A percentile compares a stretch with the other conserved stretches of the same genome.
These are phyloP conservation scores for Coemansia sp. DNA, from an alignment of 192 early-diverging fungal genomes.

Conservation along the genomic window DNA sequence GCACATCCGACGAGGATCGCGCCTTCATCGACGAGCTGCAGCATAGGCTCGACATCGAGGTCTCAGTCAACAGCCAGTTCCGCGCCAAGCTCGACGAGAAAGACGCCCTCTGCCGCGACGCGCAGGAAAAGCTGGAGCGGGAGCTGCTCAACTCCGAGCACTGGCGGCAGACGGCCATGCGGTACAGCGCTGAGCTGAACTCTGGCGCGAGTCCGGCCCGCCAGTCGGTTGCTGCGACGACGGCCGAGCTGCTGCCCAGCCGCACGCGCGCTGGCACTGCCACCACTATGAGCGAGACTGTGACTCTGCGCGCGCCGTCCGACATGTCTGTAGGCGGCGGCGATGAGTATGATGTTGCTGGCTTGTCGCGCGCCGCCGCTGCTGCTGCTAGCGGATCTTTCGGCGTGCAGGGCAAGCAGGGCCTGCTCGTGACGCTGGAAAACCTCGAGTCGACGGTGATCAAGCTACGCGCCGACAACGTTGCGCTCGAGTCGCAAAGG, in stretches of 20 bases:
- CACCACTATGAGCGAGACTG: conserved; percentile 45
- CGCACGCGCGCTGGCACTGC: conserved; percentile 45
- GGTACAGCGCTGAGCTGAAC: neutral
- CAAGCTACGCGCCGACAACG: neutral
- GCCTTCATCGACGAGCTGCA: conserved; percentile 11
- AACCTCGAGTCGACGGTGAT: conserved; percentile 2
- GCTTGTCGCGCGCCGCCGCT: neutral
- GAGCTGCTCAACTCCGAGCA: conserved; percentile 24
- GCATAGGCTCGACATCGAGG: conserved; percentile 22
- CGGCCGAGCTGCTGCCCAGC: conserved; percentile 9
- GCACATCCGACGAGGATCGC: conserved; percentile 19
- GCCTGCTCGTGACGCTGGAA: conserved; percentile 3
- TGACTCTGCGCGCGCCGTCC: conserved; percentile 44
- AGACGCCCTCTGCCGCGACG: conserved; percentile 23
- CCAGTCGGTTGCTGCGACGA: neutral
- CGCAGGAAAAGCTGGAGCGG: conserved; percentile 32
- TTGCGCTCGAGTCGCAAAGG: conserved; percentile 18
- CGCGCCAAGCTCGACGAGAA: conserved; percentile 22
- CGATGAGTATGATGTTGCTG: neutral
- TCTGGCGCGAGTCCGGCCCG: conserved; percentile 8
- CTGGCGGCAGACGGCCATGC: conserved; percentile 18
- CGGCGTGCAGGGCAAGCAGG: conserved; percentile 1
- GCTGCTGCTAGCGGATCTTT: neutral
- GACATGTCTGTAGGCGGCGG: conserved; percentile 24
- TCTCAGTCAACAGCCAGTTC: conserved; percentile 15